Base-by-base conservation (phyloP, 352 stramenopile species). In the Peronospora belbahrii region DNA sequence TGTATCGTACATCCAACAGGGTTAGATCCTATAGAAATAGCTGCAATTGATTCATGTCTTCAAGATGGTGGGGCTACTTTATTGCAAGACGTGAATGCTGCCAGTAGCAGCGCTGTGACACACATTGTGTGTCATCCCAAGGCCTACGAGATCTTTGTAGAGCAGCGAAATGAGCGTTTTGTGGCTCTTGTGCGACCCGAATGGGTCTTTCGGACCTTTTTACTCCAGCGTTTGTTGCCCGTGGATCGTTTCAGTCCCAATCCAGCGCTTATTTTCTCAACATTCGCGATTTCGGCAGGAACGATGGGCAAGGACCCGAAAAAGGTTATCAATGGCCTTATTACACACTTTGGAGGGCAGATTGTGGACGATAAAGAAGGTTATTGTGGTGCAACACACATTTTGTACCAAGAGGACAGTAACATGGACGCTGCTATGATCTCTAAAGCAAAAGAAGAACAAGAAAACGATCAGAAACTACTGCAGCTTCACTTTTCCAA, bases 301-400 rank as follows among this genome's bases (percentile, higher is more conserved):
- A 63, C 72, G 1, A 87, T 94, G 45, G 75, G 79, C 22, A 88
- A 85, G 46, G 82, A 94, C 52, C 75, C 74, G 20, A 57, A 71
- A 45, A 87, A 87, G 43, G 82, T 94, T 39, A 77, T 88, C 42
- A 73, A 87, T 33, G 70, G 75, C 1, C 64, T 94, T 42, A 83
- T 94, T 36, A 54, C 70, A 19, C 78, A 94, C 52, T 88, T 89
- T 65, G 82, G 82, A 34, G 82, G 79, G 15, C 79, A 91, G 39
- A 66, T 82, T 34, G 58, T 94, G 4, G 74, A 85, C 31, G 52
- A 80, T 11, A 62, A 67, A 17, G 62, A 65, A 10, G 40, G 80
- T 4, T 56, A 61, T 34, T 36, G 41, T 18, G 66, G 71, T 13
- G 82, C 77, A 13, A 93, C 82, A 11, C 82, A 93, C 45, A 59